Conservation (phyloP, 306 rosid genomes). For the Vigna nakashimae region DNA sequence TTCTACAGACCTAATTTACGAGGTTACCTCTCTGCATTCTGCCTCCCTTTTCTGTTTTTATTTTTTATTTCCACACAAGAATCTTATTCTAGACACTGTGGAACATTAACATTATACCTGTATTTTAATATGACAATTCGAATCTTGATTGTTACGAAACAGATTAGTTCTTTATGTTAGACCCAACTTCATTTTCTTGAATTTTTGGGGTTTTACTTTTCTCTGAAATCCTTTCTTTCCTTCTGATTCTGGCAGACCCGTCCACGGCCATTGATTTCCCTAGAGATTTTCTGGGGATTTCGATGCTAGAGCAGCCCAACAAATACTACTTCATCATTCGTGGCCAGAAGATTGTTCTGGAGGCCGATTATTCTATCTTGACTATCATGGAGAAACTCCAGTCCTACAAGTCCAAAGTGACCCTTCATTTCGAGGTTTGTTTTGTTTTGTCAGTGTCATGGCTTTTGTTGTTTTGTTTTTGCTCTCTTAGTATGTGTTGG, state of each 20-base stretch:
- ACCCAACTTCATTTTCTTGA: no score
- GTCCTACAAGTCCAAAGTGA: slow-evolving; percentile 81
- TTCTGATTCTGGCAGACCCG: slow-evolving; percentile 51
- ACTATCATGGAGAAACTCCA: slow-evolving; percentile 90
- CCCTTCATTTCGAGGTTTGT: slow-evolving; percentile 77
- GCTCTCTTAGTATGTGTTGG: background rate
- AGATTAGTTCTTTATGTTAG: no score
- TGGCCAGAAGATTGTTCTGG: slow-evolving; percentile 72
- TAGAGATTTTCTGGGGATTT: slow-evolving; percentile 81
- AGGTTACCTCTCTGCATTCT: slow-evolving; percentile 46
- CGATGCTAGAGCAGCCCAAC: slow-evolving; percentile 77
- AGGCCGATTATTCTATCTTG: slow-evolving; percentile 82
- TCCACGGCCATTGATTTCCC: slow-evolving; percentile 60
- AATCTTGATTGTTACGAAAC: no score
- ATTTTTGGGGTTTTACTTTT: background rate
- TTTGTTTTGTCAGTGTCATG: no score
- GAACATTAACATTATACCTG: no score
- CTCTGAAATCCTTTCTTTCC: background rate
- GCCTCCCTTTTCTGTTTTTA: background rate
- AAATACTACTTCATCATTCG: slow-evolving; percentile 86
- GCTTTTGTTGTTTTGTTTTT: background rate
- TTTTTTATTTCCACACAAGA: no score
- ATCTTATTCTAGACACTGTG: no score
- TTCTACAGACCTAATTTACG: slow-evolving; percentile 86
- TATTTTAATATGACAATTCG: no score